Conservation (phyloP, 2,329 filamentous ascomycete species). For the Colletotrichum endophyticum region DNA sequence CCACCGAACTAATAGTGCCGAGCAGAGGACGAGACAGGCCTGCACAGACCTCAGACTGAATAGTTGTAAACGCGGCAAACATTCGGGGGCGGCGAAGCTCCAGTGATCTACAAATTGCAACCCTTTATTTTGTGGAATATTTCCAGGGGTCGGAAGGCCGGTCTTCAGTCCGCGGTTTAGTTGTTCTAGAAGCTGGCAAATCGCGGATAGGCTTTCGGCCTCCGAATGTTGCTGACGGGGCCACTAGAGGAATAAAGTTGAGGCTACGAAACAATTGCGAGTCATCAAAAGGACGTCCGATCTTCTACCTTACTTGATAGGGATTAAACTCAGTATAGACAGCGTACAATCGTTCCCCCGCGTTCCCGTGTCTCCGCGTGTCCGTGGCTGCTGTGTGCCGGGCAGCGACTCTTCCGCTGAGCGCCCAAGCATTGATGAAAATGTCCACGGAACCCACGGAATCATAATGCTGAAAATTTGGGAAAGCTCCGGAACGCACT, state of each 20-base stretch:
- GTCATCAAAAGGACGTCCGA: not conserved
- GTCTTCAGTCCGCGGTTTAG: not conserved
- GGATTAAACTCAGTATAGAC: not conserved
- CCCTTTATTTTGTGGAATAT: not conserved
- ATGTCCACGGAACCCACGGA: not conserved
- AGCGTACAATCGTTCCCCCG: not conserved
- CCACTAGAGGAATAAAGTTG: not conserved
- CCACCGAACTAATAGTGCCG: not conserved
- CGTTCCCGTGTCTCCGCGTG: not conserved
- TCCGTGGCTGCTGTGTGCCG: not conserved
- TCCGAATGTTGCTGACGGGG: not conserved
- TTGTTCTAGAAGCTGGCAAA: not conserved
- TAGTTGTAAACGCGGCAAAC: not conserved
- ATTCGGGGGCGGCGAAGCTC: not conserved
- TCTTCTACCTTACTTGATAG: not conserved
- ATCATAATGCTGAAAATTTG: not conserved
- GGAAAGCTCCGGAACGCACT: accelerated
- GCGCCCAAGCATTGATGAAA: not conserved
- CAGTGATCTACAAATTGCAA: not conserved
- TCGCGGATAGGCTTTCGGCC: not conserved
- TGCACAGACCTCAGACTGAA: not conserved
- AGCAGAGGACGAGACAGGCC: not conserved
- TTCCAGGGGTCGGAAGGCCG: not conserved
- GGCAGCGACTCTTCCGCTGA: not conserved
- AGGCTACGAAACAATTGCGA: not conserved